Evolutionary conservation across 495 filamentous ascomycete genomes (phyloP), one percentile per base, ranked within the genome.

Genomic region (Neurospora sp.): DNA sequence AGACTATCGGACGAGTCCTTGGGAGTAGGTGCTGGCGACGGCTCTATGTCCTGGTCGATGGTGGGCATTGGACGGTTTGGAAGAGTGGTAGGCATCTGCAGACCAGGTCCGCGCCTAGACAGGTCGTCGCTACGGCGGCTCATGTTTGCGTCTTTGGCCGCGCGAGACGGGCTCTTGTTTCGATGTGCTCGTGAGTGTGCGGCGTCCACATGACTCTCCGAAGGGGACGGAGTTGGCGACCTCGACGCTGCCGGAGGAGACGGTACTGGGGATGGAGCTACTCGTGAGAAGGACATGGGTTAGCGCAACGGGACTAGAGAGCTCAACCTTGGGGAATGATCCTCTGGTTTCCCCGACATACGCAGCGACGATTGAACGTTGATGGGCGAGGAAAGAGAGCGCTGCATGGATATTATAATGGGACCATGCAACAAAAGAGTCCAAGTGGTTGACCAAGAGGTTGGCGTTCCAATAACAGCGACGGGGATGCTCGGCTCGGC

Each of bases 331-430:
- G 20, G 18, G 48, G 39, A 20, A 66, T 66, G 53, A 46, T 41
- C 40, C 73, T 73, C 72, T 71, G 53, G 53, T 66, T 66, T 66
- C 53, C 72, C 72, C 79, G 77, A 86, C 85, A 80, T 85, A 86
- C 85, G 82, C 78, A 82, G 79, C 76, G 85, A 84, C 74, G 84
- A 82, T 76, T 84, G 84, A 74, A 85, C 81, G 76, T 82, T 82
- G 80, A 84, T 84, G 74, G 85, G 84, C 76, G 85, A 86, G 37
- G 84, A 85, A 71, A 85, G 83, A 70, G 84, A 86, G 74, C 84
- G 84, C 79, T 87, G 84, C 84, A 87, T 87, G 79, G 85, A 84
- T 79, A 85, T 84, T 84, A 87, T 87, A 82, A 76, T 85, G 81
- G 80, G 78, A 79, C 82, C 84, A 83, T 84, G 77, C 70, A 74